These are phyloP conservation scores for Cladosporium sp. DNA, from an alignment of 2,329 filamentous ascomycete genomes.

Conservation along the genomic window DNA sequence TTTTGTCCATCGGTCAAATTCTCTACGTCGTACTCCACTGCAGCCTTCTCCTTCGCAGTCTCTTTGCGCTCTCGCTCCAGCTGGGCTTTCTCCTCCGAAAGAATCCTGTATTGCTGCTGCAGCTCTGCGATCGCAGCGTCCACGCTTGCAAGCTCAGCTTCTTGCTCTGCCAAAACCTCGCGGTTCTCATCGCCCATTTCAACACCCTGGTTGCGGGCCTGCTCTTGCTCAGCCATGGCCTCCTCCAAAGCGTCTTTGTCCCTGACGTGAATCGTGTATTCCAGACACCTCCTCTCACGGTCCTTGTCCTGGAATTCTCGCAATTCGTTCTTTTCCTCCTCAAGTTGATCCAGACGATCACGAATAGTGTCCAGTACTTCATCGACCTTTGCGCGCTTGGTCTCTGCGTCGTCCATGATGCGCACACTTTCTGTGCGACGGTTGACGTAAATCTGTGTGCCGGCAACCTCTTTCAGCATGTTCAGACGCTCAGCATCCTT, in stretches of 20 bases:
- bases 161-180: constrained; percentile 64
- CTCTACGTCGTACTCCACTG: constrained; percentile 80
- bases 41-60: constrained; percentile 71
- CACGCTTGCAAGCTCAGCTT: constrained; percentile 72
- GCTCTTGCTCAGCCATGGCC: constrained; percentile 77
- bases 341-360: constrained; percentile 79
- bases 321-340: constrained; percentile 96
- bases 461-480: constrained; percentile 94
- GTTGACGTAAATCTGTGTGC: constrained; percentile 94
- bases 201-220: constrained; percentile 72
- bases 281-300: constrained; percentile 81
- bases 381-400: constrained; percentile 91
- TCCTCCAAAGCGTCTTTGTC: constrained; percentile 77
- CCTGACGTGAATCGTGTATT: constrained; percentile 90
- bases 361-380: constrained; percentile 88
- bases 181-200: constrained; percentile 81
- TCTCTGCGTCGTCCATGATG: constrained; percentile 95
- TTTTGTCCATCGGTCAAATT: constrained; percentile 78
- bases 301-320: constrained; percentile 94
- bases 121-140: constrained; percentile 76
- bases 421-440: constrained; percentile 87
- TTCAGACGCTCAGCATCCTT: constrained; percentile 89
- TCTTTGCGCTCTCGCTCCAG: constrained; percentile 87
- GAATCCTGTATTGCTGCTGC: constrained; percentile 76
- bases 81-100: constrained; percentile 79